phyloP scores from a whole-genome alignment of 2,329 filamentous ascomycete species.

The Harringtonia lauricola region DNA sequence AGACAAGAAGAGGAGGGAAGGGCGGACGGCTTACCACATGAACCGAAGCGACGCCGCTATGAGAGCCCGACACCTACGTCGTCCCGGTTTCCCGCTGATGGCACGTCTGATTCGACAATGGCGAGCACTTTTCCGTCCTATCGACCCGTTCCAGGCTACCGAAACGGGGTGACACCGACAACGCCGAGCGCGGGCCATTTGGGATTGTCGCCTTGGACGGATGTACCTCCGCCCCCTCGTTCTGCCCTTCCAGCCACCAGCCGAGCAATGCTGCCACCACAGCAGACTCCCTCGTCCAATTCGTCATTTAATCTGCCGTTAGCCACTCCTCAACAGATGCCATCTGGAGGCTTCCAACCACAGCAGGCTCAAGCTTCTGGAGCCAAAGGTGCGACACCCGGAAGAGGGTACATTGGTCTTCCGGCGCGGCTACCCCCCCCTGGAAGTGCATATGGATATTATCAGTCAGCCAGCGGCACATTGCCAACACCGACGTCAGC shows the following conservation, averaged over 20 bases:
- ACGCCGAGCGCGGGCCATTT: too few species aligned
- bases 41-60: slow-evolving; percentile 52
- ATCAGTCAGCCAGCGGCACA: background rate
- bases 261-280: too few species aligned
- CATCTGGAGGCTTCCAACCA: too few species aligned
- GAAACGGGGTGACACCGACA: too few species aligned
- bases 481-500: slow-evolving; percentile 1
- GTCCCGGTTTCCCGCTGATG: too few species aligned
- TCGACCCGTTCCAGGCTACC: too few species aligned
- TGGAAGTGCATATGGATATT: slow-evolving; percentile 6
- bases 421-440: slow-evolving; percentile 1
- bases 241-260: too few species aligned
- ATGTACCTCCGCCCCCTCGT: background rate
- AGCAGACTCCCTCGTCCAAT: too few species aligned
- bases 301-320: too few species aligned
- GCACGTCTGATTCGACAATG: slow-evolving; percentile 5
- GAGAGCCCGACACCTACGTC: slow-evolving; percentile 22
- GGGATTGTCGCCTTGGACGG: background rate
- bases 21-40: slow-evolving; percentile 32
- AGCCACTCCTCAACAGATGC: too few species aligned
- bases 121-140: background rate
- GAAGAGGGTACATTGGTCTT: background rate
- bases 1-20: slow-evolving; percentile 8
- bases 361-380: too few species aligned
- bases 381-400: too few species aligned